Percentiles rank a stretch among this genome's conserved stretches.
Conservation (phyloP, 495 filamentous ascomycete species). For the Tuber microsphaerosporum region DNA sequence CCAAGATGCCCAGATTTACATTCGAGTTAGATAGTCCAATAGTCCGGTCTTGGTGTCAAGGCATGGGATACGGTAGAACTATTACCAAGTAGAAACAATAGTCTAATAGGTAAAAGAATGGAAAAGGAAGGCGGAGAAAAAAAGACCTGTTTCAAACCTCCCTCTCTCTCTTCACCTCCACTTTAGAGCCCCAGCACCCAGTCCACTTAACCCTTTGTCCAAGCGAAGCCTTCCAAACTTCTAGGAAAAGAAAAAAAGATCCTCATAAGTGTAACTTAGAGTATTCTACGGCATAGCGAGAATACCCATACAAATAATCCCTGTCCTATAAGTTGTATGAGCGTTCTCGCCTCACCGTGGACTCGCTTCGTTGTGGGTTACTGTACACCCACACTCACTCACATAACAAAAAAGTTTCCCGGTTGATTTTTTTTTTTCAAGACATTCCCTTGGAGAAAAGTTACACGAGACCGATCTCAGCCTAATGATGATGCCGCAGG, state of each 20-base stretch:
- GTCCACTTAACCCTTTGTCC: neutral
- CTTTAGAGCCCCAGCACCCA: too few species aligned
- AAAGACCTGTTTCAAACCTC: neutral
- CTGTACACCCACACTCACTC: slow-evolving; percentile 25
- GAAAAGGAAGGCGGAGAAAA: neutral
- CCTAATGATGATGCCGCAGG: slow-evolving; percentile 32
- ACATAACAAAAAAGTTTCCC: slow-evolving; percentile 23
- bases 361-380: too few species aligned
- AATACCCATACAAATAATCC: too few species aligned
- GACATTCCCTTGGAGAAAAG: slow-evolving; percentile 14
- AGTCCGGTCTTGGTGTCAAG: too few species aligned
- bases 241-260: neutral
- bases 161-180: neutral
- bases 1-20: too few species aligned
- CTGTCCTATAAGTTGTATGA: too few species aligned
- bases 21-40: too few species aligned
- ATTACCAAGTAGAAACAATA: neutral
- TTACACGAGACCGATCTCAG: slow-evolving; percentile 37
- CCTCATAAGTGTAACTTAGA: neutral
- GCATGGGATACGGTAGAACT: too few species aligned
- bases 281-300: too few species aligned
- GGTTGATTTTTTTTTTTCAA: slow-evolving; percentile 16
- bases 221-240: neutral
- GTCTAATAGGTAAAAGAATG: neutral
- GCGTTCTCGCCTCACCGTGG: too few species aligned